Evolutionary conservation across 2,329 filamentous ascomycete species (phyloP), one percentile per base, ranked within the genome.

Genomic region (Apiospora kogelbergensis): DNA sequence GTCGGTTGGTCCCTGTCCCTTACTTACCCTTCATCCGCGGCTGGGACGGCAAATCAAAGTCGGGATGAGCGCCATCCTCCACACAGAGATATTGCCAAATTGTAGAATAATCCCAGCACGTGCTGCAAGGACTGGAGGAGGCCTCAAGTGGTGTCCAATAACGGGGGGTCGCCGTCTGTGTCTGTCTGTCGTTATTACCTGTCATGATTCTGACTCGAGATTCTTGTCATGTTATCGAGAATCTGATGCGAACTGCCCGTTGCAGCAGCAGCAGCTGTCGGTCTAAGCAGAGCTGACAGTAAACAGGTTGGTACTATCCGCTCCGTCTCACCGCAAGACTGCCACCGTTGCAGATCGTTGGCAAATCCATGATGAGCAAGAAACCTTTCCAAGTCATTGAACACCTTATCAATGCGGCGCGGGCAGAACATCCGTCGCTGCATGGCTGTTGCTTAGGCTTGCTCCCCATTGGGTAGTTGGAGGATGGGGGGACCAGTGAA

Each of bases 321-420:
- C 53, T 60, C 53, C 30, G 53, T 60, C 53, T 60, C 30, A 37
- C 53, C 53, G 53, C 53, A 60, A 60, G 53, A 60, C 53, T 60
- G 26, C 20, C 20, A 37, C 53, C 7, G n/a, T 37, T 60, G 26
- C 33, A 22, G 30, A 60, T 60, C 53, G 17, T 37, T 60, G 53
- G 53, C 17, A 10, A 60, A 37, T 60, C 17, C 53, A 11, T 11
- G 30, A 60, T 60, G 53, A 60, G 30, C 37, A 60, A 60, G 53
- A 22, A 60, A 60, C 53, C 17, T 37, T 60, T 60, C 7, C 30
- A 60, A 60, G 53, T 60, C 53, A 60, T 60, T 60, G 30, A 60
- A 37, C 30, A 13, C 53, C 30, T 37, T 60, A 60, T 60, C 53
- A 37, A 60, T 60, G 26, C 53, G 53, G 53, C 53, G 30, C 26